Evolutionary conservation across 805 yeast species (phyloP).

Genomic region (Ogataea siamensis): DNA sequence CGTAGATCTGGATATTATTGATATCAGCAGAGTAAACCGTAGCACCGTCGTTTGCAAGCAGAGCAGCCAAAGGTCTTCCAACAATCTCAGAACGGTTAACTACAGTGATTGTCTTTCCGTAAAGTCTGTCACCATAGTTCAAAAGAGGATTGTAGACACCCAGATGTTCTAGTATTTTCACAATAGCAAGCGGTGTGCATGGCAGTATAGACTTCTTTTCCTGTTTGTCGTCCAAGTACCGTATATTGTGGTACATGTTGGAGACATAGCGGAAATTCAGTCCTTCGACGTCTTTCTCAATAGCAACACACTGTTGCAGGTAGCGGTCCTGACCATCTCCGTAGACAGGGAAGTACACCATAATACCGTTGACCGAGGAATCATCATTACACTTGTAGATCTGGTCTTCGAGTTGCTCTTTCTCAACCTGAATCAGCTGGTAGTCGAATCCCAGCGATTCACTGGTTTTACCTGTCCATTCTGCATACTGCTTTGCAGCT

Average conservation of each 20-base stretch:
- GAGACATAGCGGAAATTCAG: constrained; percentile 86
- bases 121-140: constrained; percentile 86
- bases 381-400: constrained; percentile 81
- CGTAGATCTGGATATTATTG: constrained; percentile 83
- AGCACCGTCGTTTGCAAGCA: constrained; percentile 97
- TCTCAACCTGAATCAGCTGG: constrained; percentile 67
- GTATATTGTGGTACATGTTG: constrained; percentile 89
- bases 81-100: constrained; percentile 96
- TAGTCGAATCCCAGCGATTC: constrained; percentile 82
- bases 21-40: constrained; percentile 90
- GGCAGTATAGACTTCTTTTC: constrained; percentile 84
- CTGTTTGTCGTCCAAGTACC: constrained; percentile 70
- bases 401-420: constrained; percentile 81
- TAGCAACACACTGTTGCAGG: constrained; percentile 87
- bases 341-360: constrained; percentile 97
- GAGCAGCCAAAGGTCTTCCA: constrained; percentile 94
- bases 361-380: constrained; percentile 78
- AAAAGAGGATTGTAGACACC: constrained; percentile 81
- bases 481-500: constrained; percentile 92
- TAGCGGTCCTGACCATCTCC: constrained; percentile 95
- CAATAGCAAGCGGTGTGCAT: constrained; percentile 94
- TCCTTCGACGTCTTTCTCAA: constrained; percentile 95
- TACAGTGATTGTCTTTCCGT: constrained; percentile 87
- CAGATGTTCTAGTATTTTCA: constrained; percentile 86
- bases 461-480: constrained; percentile 92